Base-by-base conservation (phyloP, 1,284 basidiomycete species). In the Trichosporon faecale region DNA sequence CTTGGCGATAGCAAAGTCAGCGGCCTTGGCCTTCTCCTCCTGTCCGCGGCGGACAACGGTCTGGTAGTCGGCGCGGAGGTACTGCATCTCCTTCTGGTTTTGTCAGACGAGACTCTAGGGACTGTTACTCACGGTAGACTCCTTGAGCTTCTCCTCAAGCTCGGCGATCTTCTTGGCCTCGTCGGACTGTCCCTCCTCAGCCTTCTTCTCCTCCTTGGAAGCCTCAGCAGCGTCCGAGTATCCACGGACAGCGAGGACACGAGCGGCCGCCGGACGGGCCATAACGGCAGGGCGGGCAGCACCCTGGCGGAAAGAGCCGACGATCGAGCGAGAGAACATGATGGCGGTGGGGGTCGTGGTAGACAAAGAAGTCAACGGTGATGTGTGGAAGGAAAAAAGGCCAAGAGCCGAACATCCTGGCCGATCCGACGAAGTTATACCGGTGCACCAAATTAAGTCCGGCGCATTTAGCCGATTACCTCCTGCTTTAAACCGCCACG, bases 51-150 rank as follows among this genome's bases (percentile, higher is more conserved):
- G 91, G 81, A 95, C 93, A 65, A 98, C 87, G 82, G 98, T 99
- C 73, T 98, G 87, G 84, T 94, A 94, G 85, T 99, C 96, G 74
- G 96, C 97, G 80, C 93, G 91, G 70, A 92, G 86, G 81, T 96
- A 95, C 71, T 91, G 90, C 78, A 95, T 85, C 77, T 93, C 91
- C 78, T 89, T 87, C 93, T 95, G 77, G 74, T 9, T 2, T 14
- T 8, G 68, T 69, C 37, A 72, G 70, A 29, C 40, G 27, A 18
- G 3, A n/a, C 11, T 6, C 21, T 35, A 18, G 7, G 1, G 8
- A 2, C 18, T 2, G 3, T 29, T 7, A 14, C 11, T 37, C 23
- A 40, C 21, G n/a, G 21, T 8, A 61, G 70, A 23, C 66, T 72
- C 73, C 64, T 57, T 72, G 46, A 72, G 33, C 73, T 74, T 70